Percentiles rank a stretch among this genome's conserved stretches.
phyloP scores from a whole-genome alignment of 805 yeast genomes.

The Pichia nanzhaoensis region DNA sequence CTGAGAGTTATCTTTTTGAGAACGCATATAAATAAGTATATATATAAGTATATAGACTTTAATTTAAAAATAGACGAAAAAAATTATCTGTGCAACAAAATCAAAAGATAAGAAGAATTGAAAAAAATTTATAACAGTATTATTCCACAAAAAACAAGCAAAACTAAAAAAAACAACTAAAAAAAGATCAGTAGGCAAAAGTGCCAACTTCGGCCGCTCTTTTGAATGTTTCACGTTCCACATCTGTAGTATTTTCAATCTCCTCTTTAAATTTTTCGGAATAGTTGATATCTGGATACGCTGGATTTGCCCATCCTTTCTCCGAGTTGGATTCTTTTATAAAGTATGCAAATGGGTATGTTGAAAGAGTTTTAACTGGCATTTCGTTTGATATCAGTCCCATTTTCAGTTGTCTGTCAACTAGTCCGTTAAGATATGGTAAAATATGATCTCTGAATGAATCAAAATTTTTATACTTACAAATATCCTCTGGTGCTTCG shows the following conservation, averaged over 20 bases:
- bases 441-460: constrained; percentile 52
- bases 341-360: constrained; percentile 61
- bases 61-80: no score
- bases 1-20: neutral
- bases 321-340: constrained; percentile 31
- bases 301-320: constrained; percentile 38
- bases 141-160: neutral
- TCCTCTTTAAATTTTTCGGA: constrained; percentile 21
- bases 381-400: constrained; percentile 51
- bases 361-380: constrained; percentile 50
- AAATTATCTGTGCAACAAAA: no score
- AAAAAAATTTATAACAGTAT: no score
- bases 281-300: constrained; percentile 19
- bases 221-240: constrained; percentile 20
- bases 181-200: neutral
- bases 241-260: constrained; percentile 17
- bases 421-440: constrained; percentile 50
- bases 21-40: no score
- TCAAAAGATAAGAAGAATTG: no score
- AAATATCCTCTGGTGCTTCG: constrained; percentile 61
- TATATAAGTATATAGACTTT: neutral
- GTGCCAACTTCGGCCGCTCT: constrained; percentile 14
- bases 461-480: constrained; percentile 58
- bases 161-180: neutral
- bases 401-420: constrained; percentile 49